These are phyloP conservation scores for Neonectria magnoliae DNA, from an alignment of 2,329 filamentous ascomycete genomes.

Conservation along the genomic window DNA sequence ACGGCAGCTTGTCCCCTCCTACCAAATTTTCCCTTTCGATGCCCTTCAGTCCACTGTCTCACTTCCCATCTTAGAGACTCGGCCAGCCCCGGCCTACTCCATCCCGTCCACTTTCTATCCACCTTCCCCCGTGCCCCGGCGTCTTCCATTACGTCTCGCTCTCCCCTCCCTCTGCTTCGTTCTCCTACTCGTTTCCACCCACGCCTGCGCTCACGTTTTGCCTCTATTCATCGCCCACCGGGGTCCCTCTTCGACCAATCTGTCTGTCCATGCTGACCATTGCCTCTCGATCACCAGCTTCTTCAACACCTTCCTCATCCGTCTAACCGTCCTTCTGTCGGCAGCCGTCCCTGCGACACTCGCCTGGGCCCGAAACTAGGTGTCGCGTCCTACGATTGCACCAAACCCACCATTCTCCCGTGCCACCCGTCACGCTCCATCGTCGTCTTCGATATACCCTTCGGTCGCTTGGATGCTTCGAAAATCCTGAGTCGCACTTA, in stretches of 20 bases:
- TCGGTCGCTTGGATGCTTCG: constrained; percentile 29
- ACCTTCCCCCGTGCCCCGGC: constrained; percentile 28
- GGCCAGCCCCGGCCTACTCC: constrained; percentile 12
- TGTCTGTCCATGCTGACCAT: constrained; percentile 13
- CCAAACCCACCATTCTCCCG: constrained; percentile 31
- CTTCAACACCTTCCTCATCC: constrained; percentile 33
- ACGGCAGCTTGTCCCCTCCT: constrained; percentile 30
- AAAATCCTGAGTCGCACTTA: constrained; percentile 30
- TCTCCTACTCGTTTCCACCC: constrained; percentile 1
- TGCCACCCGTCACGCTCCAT: constrained; percentile 25
- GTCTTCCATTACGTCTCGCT: constrained; percentile 11
- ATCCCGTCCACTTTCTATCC: constrained; percentile 25
- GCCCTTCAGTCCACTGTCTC: constrained; percentile 31
- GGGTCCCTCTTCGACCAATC: background rate
- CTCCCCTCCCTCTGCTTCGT: constrained; percentile 4
- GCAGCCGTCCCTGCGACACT: constrained; percentile 34
- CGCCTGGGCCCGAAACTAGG: constrained; percentile 15
- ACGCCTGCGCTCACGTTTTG: constrained; percentile 2
- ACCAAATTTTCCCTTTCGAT: constrained; percentile 28
- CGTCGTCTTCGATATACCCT: constrained; percentile 21
- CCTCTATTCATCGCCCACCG: background rate
- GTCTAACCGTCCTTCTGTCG: constrained; percentile 28
- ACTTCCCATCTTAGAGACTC: constrained; percentile 11
- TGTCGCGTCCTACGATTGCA: constrained; percentile 34
- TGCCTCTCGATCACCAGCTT: constrained; percentile 29